Percentiles rank a stretch among this genome's conserved stretches.
These are phyloP conservation scores for Tubosaeta sp. DNA, from an alignment of 768 basidiomycete species.

Conservation along the genomic window DNA sequence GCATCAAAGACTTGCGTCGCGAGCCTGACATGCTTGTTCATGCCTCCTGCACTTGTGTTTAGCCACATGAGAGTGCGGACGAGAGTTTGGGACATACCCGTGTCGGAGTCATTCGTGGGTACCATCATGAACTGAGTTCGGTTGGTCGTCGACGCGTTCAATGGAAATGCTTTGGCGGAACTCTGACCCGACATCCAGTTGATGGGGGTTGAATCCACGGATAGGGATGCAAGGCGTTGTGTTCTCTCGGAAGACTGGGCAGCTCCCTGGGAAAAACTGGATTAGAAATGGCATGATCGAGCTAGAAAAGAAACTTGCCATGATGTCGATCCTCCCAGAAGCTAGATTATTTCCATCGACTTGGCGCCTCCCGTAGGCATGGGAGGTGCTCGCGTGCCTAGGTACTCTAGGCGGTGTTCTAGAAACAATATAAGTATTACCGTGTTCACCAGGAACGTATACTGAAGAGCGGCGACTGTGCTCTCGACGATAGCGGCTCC, in stretches of 20 bases:
- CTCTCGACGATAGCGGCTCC: slow-evolving; percentile 15
- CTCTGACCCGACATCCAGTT: slow-evolving; percentile 29
- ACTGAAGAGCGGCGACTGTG: slow-evolving; percentile 19
- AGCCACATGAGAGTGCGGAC: neutral
- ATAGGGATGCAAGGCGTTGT: slow-evolving; percentile 22
- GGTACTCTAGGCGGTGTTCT: neutral
- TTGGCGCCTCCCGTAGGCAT: slow-evolving; percentile 7
- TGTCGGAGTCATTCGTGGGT: slow-evolving; percentile 16
- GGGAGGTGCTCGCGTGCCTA: neutral
- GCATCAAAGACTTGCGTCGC: slow-evolving; percentile 42
- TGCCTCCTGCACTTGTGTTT: slow-evolving; percentile 6
- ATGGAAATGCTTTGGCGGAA: slow-evolving; percentile 31
- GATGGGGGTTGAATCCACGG: slow-evolving; percentile 14
- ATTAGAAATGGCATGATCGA: slow-evolving; percentile 2
- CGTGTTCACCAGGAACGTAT: slow-evolving; percentile 23
- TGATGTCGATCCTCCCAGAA: slow-evolving; percentile 45
- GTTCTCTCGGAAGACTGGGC: neutral
- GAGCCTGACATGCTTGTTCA: slow-evolving; percentile 37
- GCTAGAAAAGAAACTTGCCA: slow-evolving; percentile 33
- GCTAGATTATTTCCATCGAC: slow-evolving; percentile 22
- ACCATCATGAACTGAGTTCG: slow-evolving; percentile 41
- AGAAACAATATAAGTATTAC: slow-evolving; percentile 26
- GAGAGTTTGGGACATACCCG: slow-evolving; percentile 10
- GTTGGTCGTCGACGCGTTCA: slow-evolving; percentile 49
- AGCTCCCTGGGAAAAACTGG: slow-evolving; percentile 1